Evolutionary conservation across 352 stramenopile species (phyloP), one percentile per base, ranked within the genome.

Genomic region (Pythium sukuiense): DNA sequence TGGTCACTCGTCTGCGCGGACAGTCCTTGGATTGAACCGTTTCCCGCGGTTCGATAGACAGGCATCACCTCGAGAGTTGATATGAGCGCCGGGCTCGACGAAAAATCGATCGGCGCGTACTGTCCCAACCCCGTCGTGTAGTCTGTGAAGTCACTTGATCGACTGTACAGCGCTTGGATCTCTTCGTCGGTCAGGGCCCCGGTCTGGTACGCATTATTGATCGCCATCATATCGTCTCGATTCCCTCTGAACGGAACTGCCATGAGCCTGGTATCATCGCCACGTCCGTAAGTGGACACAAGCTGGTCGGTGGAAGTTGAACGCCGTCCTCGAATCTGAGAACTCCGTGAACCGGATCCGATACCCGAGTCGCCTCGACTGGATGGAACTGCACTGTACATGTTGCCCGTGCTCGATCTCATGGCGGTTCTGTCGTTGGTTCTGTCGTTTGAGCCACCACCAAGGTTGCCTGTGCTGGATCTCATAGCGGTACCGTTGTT

Each of bases 181-280:
- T 82, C 76, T n/a, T 68, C 41, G 39, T 87, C 78, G 8, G 57
- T 72, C n/a, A 83, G 63, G 11, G 58, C 69, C 4, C 67, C 72
- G 12, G 74, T 61, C 55, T 87, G 76, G 13, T 74, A 76, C 12
- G 65, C 13, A 11, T 57, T 65, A 2, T 61, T 60, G 35, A 79
- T 54, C 20, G 33, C 73, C 24, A 80, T 57, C 13, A 29, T 18
- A 24, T 48, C 39, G 6, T 48, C 39, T 20, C 39, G 39, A 13
- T 48, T 48, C 6, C 39, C 39, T 24, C 39, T 20, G 39, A 48
- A 48, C 16, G 39, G 39, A 7, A 48, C 39, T 1, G 39, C 39
- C 39, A 48, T 48, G 39, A 48, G 39, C 24, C 39, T 48, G 14
- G 39, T 48, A 8, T 48, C 39, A 24, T 48, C 39, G 7, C 16